Percentiles rank a stretch among this genome's conserved stretches.
Evolutionary conservation across 768 basidiomycete genomes (phyloP).

Genomic region (Suillus tomentosus): DNA sequence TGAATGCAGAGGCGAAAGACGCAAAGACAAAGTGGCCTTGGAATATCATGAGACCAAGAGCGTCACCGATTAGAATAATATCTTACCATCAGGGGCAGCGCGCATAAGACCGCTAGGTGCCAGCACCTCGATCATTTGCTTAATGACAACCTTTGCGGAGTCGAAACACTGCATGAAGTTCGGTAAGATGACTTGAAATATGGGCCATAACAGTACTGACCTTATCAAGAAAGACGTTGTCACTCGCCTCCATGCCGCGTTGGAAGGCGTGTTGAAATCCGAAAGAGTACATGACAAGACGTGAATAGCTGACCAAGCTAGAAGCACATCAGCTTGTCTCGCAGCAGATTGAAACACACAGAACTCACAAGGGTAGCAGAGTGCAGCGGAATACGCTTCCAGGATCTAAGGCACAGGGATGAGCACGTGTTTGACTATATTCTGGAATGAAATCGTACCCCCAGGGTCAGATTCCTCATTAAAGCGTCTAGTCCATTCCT

Average conservation of each 20-base stretch:
- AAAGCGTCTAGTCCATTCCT: constrained; percentile 70
- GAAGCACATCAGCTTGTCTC: constrained; percentile 14
- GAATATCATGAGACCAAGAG: not conserved
- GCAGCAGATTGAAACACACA: not conserved
- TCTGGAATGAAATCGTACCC: constrained; percentile 38
- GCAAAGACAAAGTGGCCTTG: constrained; percentile 77
- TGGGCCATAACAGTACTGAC: constrained; percentile 36
- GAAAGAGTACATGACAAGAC: constrained; percentile 86
- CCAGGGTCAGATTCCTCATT: constrained; percentile 57
- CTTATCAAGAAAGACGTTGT: constrained; percentile 69
- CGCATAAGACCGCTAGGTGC: constrained; percentile 77
- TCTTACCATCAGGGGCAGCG: constrained; percentile 73
- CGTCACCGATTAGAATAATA: not conserved
- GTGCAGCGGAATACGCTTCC: constrained; percentile 62
- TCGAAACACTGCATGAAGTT: constrained; percentile 57
- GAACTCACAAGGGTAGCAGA: constrained; percentile 73
- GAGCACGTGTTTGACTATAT: not conserved
- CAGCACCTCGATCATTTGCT: constrained; percentile 62
- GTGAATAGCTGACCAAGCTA: constrained; percentile 75
- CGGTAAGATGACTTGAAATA: not conserved
- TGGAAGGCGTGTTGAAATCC: constrained; percentile 84
- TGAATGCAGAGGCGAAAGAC: constrained; percentile 80
- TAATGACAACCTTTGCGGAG: constrained; percentile 67
- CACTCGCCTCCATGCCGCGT: constrained; percentile 61
- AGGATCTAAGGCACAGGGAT: constrained; percentile 43